Evolutionary conservation across 2,329 filamentous ascomycete species (phyloP), one percentile per base, ranked within the genome.

Genomic region (Stagonosporopsis cucurbitacearum): DNA sequence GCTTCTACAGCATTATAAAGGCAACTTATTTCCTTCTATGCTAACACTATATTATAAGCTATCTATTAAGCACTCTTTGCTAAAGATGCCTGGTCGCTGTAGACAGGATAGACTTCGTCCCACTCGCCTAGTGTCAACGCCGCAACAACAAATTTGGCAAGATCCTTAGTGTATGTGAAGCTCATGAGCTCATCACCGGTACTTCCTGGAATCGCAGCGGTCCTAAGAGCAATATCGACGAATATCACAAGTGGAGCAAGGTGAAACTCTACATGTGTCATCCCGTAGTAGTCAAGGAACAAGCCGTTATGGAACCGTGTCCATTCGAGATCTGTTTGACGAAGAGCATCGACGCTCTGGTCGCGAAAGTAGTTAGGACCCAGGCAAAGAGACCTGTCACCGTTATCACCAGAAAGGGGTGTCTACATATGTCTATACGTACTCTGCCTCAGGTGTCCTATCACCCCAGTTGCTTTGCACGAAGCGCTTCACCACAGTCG

Each of bases 21-120:
- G n/a, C n/a, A n/a, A n/a, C n/a, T n/a, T n/a, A n/a, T n/a, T n/a
- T n/a, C n/a, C n/a, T n/a, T n/a, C n/a, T n/a, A n/a, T n/a, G n/a
- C n/a, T n/a, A n/a, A n/a, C n/a, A n/a, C n/a, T n/a, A n/a, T n/a
- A n/a, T n/a, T n/a, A n/a, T n/a, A n/a, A n/a, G n/a, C n/a, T n/a
- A n/a, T n/a, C n/a, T n/a, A n/a, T n/a, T n/a, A n/a, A n/a, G n/a
- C n/a, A n/a, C n/a, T n/a, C n/a, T n/a, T n/a, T n/a, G n/a, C n/a
- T n/a, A n/a, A n/a, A 0, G 79, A 80, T 6, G 77, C 52, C 26
- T 75, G 73, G 45, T 82, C 80, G 2, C 80, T 60, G 47, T 62
- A 72, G 2, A 62, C 60, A 11, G 67, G 20, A 17, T 45, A 20
- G 6, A 30, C 64, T 28, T 73, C 65, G 1, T 78, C 74, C 81